Percentiles rank a stretch among this genome's conserved stretches.
phyloP scores from a whole-genome alignment of 257 asterid species.

The Salvia splendens region DNA sequence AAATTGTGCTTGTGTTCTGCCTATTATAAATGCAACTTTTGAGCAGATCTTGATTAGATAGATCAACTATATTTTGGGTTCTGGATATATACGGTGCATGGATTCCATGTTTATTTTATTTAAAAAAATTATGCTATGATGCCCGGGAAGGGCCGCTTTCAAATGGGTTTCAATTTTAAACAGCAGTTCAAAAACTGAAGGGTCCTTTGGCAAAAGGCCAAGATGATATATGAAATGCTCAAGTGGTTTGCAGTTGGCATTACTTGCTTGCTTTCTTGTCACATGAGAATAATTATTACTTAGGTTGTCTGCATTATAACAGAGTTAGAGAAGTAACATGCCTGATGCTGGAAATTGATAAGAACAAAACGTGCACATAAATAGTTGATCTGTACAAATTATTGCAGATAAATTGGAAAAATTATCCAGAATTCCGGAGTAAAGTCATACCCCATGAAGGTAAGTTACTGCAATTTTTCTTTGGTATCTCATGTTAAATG shows the following conservation, averaged over 20 bases:
- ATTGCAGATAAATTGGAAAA: slow-evolving; percentile 57
- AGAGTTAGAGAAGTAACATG: slow-evolving; percentile 5
- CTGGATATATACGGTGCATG: not conserved
- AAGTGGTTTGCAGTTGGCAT: slow-evolving; percentile 13
- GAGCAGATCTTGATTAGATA: not conserved
- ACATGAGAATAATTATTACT: slow-evolving; percentile 14
- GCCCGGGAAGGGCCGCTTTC: not conserved
- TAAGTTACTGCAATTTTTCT: slow-evolving; percentile 26
- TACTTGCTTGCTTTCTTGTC: slow-evolving; percentile 5
- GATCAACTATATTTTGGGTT: not conserved
- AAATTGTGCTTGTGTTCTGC: slow-evolving; percentile 7
- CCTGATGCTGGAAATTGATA: slow-evolving; percentile 6
- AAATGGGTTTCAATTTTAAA: slow-evolving; percentile 6
- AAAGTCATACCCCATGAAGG: slow-evolving; percentile 29
- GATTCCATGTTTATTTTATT: not conserved
- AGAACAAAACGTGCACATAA: not conserved
- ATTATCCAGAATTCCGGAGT: slow-evolving; percentile 51
- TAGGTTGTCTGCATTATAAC: slow-evolving; percentile 20
- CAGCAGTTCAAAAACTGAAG: slow-evolving; percentile 1
- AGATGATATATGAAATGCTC: not conserved
- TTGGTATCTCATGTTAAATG: not conserved
- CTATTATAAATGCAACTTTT: not conserved
- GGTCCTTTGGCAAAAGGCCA: not conserved
- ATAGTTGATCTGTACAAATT: not conserved
- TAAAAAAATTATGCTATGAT: not conserved